These are phyloP conservation scores for Puccinia coronata DNA, from an alignment of 1,284 basidiomycete genomes.

Conservation along the genomic window DNA sequence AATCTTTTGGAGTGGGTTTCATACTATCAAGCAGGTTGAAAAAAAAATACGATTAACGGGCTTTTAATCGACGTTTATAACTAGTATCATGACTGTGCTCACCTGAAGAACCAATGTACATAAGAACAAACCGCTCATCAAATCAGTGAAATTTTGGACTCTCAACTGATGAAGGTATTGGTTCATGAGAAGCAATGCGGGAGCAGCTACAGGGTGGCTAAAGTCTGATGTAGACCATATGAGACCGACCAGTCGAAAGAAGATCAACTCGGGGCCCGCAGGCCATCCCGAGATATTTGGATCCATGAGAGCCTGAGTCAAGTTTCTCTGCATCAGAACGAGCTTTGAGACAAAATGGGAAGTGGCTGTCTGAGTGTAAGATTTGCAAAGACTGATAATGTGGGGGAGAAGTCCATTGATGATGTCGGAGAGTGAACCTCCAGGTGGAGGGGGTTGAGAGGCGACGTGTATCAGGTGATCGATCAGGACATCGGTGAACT, in stretches of 20 bases:
- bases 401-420: slow-evolving; percentile 77
- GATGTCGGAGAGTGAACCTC: slow-evolving; percentile 64
- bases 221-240: slow-evolving; percentile 95
- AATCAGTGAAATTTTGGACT: slow-evolving; percentile 72
- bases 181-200: slow-evolving; percentile 81
- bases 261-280: slow-evolving; percentile 73
- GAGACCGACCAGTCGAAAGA: slow-evolving; percentile 76
- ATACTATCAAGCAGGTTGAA: slow-evolving; percentile 65
- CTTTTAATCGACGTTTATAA: neutral
- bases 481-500: slow-evolving; percentile 78
- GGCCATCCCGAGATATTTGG: slow-evolving; percentile 80
- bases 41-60: slow-evolving; percentile 20
- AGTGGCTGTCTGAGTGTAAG: slow-evolving; percentile 79
- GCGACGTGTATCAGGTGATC: slow-evolving; percentile 84
- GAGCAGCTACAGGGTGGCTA: slow-evolving; percentile 83
- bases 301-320: slow-evolving; percentile 76
- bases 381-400: slow-evolving; percentile 73
- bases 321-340: slow-evolving; percentile 88
- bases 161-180: slow-evolving; percentile 85
- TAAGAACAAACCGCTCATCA: slow-evolving; percentile 84
- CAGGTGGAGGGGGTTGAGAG: slow-evolving; percentile 61
- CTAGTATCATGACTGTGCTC: slow-evolving; percentile 48
- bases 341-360: slow-evolving; percentile 80
- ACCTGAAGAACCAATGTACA: slow-evolving; percentile 72
- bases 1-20: slow-evolving; percentile 81